Base-by-base conservation (phyloP, 208 protist genomes). In the Crithidia bombi region DNA sequence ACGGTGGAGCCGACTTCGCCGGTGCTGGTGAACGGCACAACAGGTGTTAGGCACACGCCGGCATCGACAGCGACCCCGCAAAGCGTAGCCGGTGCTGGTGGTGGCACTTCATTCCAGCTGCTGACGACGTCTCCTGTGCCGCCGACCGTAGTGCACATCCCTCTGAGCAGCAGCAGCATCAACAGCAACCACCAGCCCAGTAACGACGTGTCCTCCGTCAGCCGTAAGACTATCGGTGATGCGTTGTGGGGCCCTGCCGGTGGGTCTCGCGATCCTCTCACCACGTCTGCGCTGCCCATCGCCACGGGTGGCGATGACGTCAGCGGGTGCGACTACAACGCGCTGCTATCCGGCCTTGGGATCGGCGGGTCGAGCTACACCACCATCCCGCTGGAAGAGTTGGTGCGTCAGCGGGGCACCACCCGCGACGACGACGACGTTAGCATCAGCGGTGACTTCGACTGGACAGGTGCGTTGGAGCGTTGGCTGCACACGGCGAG, bases 391-490 rank as follows among this genome's bases (percentile, higher is more conserved):
- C 59, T 75, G 7, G 56, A 68, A 9, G 44, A 51, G 30, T 23
- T 66, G 35, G 61, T 69, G 50, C 44, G 57, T 19, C 58, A 63
- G 64, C 69, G 46, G 17, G 21, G 69, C 33, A n/a, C 59, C 15
- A 25, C 47, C 6, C 32, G 41, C 36, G 55, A 57, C 28, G 66
- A 69, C 25, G 73, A 73, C 5, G 65, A 73, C 61, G 55, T 26
- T n/a, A 30, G 26, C 50, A 26, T 36, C 17, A 41, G 61, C 43
- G 28, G 23, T 1, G 65, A 66, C 54, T 73, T 75, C n/a, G 77
- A 82, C 49, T 82, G 77, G 77, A 73, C 71, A 30, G 63, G 54
- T 5, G 65, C 66, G 32, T 38, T 82, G 62, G 77, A 82, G 77
- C 74, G 58, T 19, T 82, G 77, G 77, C 41, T 77, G 52, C 67